These are phyloP conservation scores for Starmera dryadoides DNA, from an alignment of 805 yeast species.

Conservation along the genomic window DNA sequence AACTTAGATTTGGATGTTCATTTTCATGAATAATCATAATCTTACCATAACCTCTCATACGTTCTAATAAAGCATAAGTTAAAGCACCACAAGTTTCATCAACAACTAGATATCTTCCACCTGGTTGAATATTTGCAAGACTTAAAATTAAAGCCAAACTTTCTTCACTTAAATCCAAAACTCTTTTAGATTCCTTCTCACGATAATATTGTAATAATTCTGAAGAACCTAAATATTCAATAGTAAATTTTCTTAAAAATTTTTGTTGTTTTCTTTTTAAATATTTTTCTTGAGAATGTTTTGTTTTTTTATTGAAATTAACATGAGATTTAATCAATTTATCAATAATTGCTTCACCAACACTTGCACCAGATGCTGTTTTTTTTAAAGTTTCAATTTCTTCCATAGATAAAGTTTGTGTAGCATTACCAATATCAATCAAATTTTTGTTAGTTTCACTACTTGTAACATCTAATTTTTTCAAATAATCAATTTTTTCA, in stretches of 20 bases:
- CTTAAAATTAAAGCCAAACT: constrained; percentile 71
- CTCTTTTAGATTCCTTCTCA: constrained; percentile 59
- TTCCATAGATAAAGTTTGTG: constrained; percentile 67
- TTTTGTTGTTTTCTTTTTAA: constrained; percentile 87
- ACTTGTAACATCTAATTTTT: constrained; percentile 27
- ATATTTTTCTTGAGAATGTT: constrained; percentile 87
- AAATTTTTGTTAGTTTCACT: constrained; percentile 62
- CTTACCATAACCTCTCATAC: constrained; percentile 71
- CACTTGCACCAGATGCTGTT: constrained; percentile 49
- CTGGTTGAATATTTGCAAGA: constrained; percentile 78
- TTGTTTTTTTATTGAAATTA: constrained; percentile 83
- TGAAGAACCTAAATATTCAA: constrained; percentile 67
- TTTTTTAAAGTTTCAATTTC: constrained; percentile 82
- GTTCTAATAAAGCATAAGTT: constrained; percentile 77
- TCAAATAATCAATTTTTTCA: constrained; percentile 19
- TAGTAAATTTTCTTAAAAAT: constrained; percentile 77
- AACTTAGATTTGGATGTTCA: constrained; percentile 81
- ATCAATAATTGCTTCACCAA: constrained; percentile 74
- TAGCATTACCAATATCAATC: constrained; percentile 57
- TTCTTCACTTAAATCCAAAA: constrained; percentile 81
- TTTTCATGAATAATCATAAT: constrained; percentile 81
- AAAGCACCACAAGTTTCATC: constrained; percentile 97
- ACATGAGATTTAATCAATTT: constrained; percentile 78
- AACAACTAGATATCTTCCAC: constrained; percentile 79
- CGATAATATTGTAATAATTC: constrained; percentile 65